Evolutionary conservation across 805 yeast genomes (phyloP).

Genomic region (Ogataea paradorogensis): DNA sequence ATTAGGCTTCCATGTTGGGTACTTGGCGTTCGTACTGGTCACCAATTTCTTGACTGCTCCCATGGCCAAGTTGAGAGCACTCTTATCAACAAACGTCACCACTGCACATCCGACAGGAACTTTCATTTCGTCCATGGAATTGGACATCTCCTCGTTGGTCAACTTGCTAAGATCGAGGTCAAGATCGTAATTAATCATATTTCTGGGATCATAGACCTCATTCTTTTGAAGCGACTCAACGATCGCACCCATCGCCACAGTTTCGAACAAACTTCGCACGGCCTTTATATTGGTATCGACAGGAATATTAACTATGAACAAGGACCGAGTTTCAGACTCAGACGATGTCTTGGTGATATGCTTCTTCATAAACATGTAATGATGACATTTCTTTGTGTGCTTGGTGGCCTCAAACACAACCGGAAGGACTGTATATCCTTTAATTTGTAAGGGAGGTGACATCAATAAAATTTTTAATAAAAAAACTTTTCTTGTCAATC

Average conservation of each 20-base stretch:
- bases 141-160: conserved; percentile 48
- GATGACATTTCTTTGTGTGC: conserved; percentile 34
- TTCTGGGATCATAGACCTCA: conserved; percentile 32
- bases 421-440: conserved; percentile 55
- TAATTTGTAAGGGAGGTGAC: conserved; percentile 34
- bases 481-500: background rate
- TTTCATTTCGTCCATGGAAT: conserved; percentile 38
- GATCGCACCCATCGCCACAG: conserved; percentile 62
- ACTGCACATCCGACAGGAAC: conserved; percentile 75
- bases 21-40: conserved; percentile 20
- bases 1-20: conserved; percentile 40
- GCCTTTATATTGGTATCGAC: conserved; percentile 50
- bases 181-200: conserved; percentile 34
- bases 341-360: conserved; percentile 46
- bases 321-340: conserved; percentile 47
- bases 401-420: conserved; percentile 39
- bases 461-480: conserved; percentile 3
- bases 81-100: conserved; percentile 69
- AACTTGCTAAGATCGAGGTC: conserved; percentile 54
- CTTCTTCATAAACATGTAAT: conserved; percentile 64
- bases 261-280: conserved; percentile 55
- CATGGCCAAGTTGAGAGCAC: conserved; percentile 63
- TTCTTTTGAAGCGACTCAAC: conserved; percentile 41
- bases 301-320: conserved; percentile 81
- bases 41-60: conserved; percentile 54